Conservation (phyloP, 164 flowering plant genomes). For the Sextonia rubra region DNA sequence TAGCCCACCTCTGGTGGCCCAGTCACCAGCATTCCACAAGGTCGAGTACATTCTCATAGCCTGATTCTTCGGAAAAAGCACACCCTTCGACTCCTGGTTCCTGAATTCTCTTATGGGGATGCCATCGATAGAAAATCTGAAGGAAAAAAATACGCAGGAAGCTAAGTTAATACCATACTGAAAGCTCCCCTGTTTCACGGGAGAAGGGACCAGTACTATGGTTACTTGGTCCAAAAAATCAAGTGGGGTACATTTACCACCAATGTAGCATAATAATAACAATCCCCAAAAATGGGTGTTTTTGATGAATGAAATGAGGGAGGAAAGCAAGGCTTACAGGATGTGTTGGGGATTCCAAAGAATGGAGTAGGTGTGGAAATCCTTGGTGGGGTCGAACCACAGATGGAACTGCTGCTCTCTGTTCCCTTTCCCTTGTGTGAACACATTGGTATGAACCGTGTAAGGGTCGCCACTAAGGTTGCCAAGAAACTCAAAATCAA, state of each 20-base stretch:
- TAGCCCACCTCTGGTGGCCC: slow-evolving; percentile 25
- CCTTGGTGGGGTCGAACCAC: slow-evolving; percentile 25
- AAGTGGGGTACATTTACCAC: no score
- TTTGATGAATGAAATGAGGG: background rate
- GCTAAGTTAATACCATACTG: background rate
- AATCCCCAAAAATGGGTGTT: background rate
- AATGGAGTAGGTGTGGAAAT: slow-evolving; percentile 25
- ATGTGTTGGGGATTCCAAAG: slow-evolving; percentile 24
- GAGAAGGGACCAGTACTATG: no score
- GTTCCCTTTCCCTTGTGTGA: slow-evolving; percentile 24
- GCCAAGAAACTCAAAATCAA: slow-evolving; percentile 26
- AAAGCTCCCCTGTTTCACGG: no score
- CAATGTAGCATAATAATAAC: no score
- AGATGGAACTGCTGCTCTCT: slow-evolving; percentile 26
- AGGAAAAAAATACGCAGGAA: background rate
- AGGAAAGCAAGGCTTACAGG: slow-evolving; percentile 6
- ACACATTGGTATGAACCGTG: slow-evolving; percentile 24
- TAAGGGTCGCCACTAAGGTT: slow-evolving; percentile 25
- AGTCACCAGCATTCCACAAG: slow-evolving; percentile 26
- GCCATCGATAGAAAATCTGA: slow-evolving; percentile 21
- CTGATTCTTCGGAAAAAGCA: slow-evolving; percentile 20
- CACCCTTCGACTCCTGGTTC: slow-evolving; percentile 12
- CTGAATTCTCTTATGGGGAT: slow-evolving; percentile 21
- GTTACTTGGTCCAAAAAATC: no score
- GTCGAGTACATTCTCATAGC: slow-evolving; percentile 25